Base-by-base conservation (phyloP, 805 yeast species). In the Monosporozyma siamensis region DNA sequence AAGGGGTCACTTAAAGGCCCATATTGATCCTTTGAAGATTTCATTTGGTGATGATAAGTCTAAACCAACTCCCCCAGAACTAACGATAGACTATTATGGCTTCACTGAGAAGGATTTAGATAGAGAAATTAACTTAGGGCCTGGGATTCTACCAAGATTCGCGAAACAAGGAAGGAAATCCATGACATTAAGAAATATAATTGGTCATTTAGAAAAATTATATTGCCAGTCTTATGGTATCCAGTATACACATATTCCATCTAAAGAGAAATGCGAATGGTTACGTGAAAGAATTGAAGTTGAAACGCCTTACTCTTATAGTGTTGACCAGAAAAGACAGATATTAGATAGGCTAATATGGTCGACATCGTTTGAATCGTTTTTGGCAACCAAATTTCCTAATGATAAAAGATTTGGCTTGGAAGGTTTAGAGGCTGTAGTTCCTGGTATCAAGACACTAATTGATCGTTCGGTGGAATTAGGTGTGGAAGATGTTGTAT, bases 361-460 rank as follows among this genome's bases (percentile, higher is more conserved):
- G 99, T 77, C 97, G 40, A 80, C 95, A 48, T 80, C 88, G 40
- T 92, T 92, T 60, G 99, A 92, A 72, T 69, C 82, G 46, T 92
- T 92, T 76, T 70, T 92, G 58, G 78, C 96, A 38, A 80, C 95
- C 45, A 92, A 92, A 70, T 92, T 87, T 76, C 97, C 99, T 50
- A 90, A 88, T 68, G 97, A 89, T 65, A 92, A 92, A 72, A 84
- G 99, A 70, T 92, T 92, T 61, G 98, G 98, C 67, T 74, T 92
- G 46, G 99, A 92, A 73, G 99, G 99, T 72, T 95, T 95, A 51
- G 99, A 92, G 71, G 74, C 95, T 39, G 83, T 85, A 57, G 85
- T 92, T 40, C 97, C 97, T 37, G 98, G 97, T 71, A 81, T 92
- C 74, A 92, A 92, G 72, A 83, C 96, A 39, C 66, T 92, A 63